phyloP scores from a whole-genome alignment of 805 yeast species.

The Lipomyces anomalus region DNA sequence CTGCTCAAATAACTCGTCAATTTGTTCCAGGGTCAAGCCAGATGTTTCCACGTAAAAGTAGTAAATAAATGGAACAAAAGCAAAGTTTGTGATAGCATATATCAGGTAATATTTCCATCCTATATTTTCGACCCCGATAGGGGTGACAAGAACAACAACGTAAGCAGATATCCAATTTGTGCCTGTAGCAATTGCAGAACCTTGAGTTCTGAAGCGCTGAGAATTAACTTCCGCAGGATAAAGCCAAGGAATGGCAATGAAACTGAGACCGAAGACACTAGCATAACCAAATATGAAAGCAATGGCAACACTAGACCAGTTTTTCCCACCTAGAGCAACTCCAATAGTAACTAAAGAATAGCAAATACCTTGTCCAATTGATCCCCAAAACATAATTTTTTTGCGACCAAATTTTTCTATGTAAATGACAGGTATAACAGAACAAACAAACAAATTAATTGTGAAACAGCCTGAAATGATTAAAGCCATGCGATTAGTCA shows the following conservation, averaged over 20 bases:
- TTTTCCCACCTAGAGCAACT: conserved; percentile 36
- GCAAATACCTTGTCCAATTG: conserved; percentile 26
- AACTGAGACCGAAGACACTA: conserved; percentile 31
- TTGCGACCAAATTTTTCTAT: conserved; percentile 54
- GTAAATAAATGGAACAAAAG: conserved; percentile 41
- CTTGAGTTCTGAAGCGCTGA: conserved; percentile 50
- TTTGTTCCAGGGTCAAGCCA: conserved; percentile 55
- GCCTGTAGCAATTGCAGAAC: conserved; percentile 49
- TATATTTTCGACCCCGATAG: conserved; percentile 39
- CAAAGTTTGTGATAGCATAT: conserved; percentile 39
- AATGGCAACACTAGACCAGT: conserved; percentile 27
- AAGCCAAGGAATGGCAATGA: conserved; percentile 23
- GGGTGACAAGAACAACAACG: conserved; percentile 45
- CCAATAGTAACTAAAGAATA: too few species aligned
- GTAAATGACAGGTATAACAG: conserved; percentile 49
- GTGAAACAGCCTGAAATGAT: conserved; percentile 43
- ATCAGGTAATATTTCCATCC: conserved; percentile 44
- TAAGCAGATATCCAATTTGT: conserved; percentile 57
- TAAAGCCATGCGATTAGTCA: too few species aligned
- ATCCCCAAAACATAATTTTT: conserved; percentile 10
- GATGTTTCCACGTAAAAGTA: conserved; percentile 59
- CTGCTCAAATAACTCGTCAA: conserved; percentile 35
- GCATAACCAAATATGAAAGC: conserved; percentile 24
- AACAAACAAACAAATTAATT: conserved; percentile 35
- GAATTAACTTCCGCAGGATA: conserved; percentile 36